Evolutionary conservation across 805 yeast species (phyloP).

Genomic region (Ogataea pini): DNA sequence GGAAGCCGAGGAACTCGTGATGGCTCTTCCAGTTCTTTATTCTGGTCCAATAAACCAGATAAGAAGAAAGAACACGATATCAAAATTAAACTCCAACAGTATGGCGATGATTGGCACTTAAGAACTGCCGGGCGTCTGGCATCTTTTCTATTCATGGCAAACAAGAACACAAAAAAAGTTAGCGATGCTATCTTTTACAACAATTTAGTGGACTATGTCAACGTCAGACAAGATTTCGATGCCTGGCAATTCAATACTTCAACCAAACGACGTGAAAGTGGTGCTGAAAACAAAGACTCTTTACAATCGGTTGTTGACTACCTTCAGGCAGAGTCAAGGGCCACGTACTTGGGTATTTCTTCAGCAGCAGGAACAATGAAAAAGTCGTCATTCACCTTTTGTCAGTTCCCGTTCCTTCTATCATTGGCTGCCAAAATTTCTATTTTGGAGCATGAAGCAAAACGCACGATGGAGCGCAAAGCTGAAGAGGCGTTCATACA

Average conservation of each 20-base stretch:
- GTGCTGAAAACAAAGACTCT: conserved; percentile 19
- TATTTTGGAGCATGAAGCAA: conserved; percentile 79
- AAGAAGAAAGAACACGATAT: conserved; percentile 24
- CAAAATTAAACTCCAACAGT: conserved; percentile 55
- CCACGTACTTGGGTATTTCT: conserved; percentile 38
- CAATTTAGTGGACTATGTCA: conserved; percentile 75
- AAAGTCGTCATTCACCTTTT: conserved; percentile 52
- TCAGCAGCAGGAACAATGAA: conserved; percentile 26
- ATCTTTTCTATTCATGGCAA: conserved; percentile 56
- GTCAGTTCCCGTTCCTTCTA: conserved; percentile 81
- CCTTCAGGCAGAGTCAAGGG: conserved; percentile 38
- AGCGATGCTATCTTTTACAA: conserved; percentile 65
- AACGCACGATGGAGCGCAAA: conserved; percentile 75
- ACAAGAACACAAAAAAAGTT: conserved; percentile 37
- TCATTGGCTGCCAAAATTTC: conserved; percentile 82
- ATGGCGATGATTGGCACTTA: conserved; percentile 82
- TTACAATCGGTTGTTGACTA: conserved; percentile 48
- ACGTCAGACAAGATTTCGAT: conserved; percentile 77
- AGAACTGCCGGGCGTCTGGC: conserved; percentile 63
- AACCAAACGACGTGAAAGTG: conserved; percentile 19
- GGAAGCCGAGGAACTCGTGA: conserved; percentile 17
- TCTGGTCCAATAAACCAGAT: conserved; percentile 19
- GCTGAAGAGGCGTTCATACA: conserved; percentile 88
- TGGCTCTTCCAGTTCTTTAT: conserved; percentile 9
- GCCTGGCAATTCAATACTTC: conserved; percentile 64